Evolutionary conservation across 129 eudicot genomes (phyloP).

Genomic region (Logfia minima): DNA sequence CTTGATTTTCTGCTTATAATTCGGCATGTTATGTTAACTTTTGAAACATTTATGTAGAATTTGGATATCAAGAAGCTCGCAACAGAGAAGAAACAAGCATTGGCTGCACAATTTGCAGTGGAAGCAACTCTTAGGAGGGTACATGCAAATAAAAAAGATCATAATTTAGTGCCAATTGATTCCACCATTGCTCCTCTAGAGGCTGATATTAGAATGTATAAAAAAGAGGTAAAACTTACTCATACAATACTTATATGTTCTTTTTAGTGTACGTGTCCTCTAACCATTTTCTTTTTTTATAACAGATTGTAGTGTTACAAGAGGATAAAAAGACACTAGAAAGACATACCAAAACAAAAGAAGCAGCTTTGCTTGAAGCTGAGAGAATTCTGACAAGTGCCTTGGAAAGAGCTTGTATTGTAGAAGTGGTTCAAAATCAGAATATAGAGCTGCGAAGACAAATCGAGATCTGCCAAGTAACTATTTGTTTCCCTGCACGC

Average conservation of each 20-base stretch:
- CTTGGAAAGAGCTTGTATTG: constrained; percentile 79
- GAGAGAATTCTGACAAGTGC: constrained; percentile 87
- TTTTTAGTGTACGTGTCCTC: neutral
- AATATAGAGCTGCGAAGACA: constrained; percentile 79
- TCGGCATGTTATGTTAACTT: neutral
- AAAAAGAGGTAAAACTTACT: constrained; percentile 56
- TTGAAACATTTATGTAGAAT: constrained; percentile 51
- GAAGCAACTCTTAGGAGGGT: constrained; percentile 92
- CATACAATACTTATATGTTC: neutral
- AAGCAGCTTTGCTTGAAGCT: constrained; percentile 87
- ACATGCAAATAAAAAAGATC: constrained; percentile 68
- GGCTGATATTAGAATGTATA: constrained; percentile 75
- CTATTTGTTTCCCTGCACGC: neutral
- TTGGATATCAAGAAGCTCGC: constrained; percentile 72
- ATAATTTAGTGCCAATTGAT: constrained; percentile 75
- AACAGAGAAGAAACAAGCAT: constrained; percentile 79
- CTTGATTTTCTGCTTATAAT: neutral
- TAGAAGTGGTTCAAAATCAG: constrained; percentile 90
- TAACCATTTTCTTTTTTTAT: neutral
- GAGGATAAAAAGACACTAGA: constrained; percentile 84
- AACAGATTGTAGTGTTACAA: constrained; percentile 60
- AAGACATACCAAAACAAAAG: constrained; percentile 79
- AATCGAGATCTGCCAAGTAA: constrained; percentile 81
- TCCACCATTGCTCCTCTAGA: constrained; percentile 85
- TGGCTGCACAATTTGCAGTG: constrained; percentile 90